Conservation (phyloP, 768 basidiomycete species). For the Trametopsis cervina region DNA sequence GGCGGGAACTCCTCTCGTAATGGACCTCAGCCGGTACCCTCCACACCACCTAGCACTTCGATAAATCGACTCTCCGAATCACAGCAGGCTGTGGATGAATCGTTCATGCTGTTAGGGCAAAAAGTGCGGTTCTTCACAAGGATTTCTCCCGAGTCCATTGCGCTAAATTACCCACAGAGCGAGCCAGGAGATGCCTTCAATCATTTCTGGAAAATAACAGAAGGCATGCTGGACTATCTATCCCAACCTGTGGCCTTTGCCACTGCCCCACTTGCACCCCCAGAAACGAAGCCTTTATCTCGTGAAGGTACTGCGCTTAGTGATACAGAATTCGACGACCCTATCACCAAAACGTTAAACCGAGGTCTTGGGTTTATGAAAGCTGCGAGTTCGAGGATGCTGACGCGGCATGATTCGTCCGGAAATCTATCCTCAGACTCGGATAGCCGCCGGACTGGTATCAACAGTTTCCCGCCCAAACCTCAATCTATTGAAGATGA, state of each 20-base stretch:
- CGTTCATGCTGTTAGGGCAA: conserved; percentile 84
- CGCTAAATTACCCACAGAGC: conserved; percentile 12
- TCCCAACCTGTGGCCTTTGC: conserved; percentile 79
- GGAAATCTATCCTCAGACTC: conserved; percentile 15
- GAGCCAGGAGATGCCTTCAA: conserved; percentile 86
- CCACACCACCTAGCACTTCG: conserved; percentile 37
- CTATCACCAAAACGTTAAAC: conserved; percentile 50
- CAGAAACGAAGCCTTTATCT: conserved; percentile 23
- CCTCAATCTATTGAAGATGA: conserved; percentile 31
- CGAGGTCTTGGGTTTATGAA: conserved; percentile 30
- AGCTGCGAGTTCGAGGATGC: conserved; percentile 22
- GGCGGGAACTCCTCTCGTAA: conserved; percentile 14
- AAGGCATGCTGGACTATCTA: conserved; percentile 81
- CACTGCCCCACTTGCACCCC: conserved; percentile 61
- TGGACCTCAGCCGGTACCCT: conserved; percentile 29
- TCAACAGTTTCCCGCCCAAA: conserved; percentile 23
- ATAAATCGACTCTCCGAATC: conserved; percentile 42
- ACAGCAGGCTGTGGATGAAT: conserved; percentile 69
- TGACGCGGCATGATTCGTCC: conserved; percentile 22
- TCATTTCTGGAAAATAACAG: conserved; percentile 84
- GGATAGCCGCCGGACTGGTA: conserved; percentile 11
- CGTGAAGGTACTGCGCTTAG: conserved; percentile 52
- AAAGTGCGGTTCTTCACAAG: conserved; percentile 38
- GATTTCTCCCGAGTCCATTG: conserved; percentile 4
- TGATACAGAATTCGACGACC: conserved; percentile 64